Evolutionary conservation across 2,329 filamentous ascomycete genomes (phyloP).

Genomic region (Nemania serpens): DNA sequence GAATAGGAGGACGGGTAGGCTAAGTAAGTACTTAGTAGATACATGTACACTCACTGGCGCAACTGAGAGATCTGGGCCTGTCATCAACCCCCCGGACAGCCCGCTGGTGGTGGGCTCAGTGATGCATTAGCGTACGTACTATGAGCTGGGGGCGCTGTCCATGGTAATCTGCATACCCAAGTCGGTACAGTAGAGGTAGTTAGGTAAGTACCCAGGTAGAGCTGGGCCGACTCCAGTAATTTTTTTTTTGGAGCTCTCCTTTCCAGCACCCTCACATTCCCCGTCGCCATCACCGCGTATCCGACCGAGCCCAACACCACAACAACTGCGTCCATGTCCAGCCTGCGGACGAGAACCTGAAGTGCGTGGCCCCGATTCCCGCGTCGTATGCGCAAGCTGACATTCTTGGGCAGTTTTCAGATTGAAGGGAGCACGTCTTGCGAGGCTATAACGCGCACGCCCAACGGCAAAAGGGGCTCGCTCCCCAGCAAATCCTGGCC

Average conservation of each 20-base stretch:
- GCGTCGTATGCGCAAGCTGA: slow-evolving; percentile 28
- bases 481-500: slow-evolving; percentile 29
- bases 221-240: slow-evolving; percentile 8
- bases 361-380: slow-evolving; percentile 15
- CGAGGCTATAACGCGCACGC: slow-evolving; percentile 32
- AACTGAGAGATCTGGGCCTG: too few species aligned
- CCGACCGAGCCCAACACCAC: slow-evolving; percentile 23
- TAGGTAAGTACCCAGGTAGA: background rate
- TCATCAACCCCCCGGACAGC: background rate
- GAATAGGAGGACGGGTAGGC: too few species aligned
- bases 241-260: slow-evolving; percentile 25
- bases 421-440: slow-evolving; percentile 29
- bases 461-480: slow-evolving; percentile 34
- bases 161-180: background rate
- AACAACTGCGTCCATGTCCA: slow-evolving; percentile 21
- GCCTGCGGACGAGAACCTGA: slow-evolving; percentile 14
- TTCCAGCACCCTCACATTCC: slow-evolving; percentile 25
- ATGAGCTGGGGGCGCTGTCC: background rate
- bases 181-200: too few species aligned
- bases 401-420: slow-evolving; percentile 16
- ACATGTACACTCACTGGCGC: too few species aligned
- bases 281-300: slow-evolving; percentile 30
- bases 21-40: too few species aligned
- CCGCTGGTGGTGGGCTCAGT: slow-evolving; percentile 12
- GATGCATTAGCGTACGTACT: slow-evolving; percentile 7